These are phyloP conservation scores for Termitomyces sp. DNA, from an alignment of 768 basidiomycete genomes.

Conservation along the genomic window DNA sequence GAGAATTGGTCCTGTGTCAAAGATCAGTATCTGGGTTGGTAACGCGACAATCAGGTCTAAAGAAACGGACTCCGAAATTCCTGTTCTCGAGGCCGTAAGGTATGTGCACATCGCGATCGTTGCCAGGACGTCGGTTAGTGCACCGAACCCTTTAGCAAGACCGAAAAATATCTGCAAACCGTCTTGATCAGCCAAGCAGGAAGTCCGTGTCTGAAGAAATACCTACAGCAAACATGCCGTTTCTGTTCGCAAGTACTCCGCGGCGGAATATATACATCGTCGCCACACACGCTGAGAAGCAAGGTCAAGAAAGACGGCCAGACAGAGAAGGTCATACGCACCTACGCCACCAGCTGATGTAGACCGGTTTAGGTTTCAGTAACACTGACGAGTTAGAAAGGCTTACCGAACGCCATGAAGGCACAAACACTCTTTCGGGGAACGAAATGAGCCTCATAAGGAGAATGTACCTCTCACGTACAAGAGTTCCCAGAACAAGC, in stretches of 20 bases:
- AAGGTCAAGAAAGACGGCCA: neutral
- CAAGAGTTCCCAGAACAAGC: slow-evolving; percentile 22
- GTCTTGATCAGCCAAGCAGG: neutral
- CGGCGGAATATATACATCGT: slow-evolving; percentile 32
- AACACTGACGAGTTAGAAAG: neutral
- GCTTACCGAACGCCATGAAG: slow-evolving; percentile 25
- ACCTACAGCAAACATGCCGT: slow-evolving; percentile 23
- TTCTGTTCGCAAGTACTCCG: slow-evolving; percentile 25
- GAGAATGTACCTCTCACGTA: slow-evolving; percentile 11
- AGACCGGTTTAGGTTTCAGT: neutral
- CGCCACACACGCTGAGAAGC: slow-evolving; percentile 22
- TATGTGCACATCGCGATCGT: slow-evolving; percentile 38
- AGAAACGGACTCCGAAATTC: slow-evolving; percentile 27
- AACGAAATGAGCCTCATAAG: neutral
- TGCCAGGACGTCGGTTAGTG: slow-evolving; percentile 36
- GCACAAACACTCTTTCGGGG: slow-evolving; percentile 18
- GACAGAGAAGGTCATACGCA: slow-evolving; percentile 4
- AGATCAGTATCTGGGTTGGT: neutral
- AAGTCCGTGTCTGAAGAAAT: neutral
- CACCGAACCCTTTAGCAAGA: slow-evolving; percentile 37
- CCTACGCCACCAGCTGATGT: slow-evolving; percentile 23
- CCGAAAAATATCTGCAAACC: slow-evolving; percentile 33
- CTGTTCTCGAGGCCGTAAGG: slow-evolving; percentile 30
- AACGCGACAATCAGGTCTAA: neutral
- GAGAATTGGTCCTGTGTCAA: slow-evolving; percentile 27